Conservation (phyloP, 2,329 filamentous ascomycete genomes). For the Emergomyces orientalis region DNA sequence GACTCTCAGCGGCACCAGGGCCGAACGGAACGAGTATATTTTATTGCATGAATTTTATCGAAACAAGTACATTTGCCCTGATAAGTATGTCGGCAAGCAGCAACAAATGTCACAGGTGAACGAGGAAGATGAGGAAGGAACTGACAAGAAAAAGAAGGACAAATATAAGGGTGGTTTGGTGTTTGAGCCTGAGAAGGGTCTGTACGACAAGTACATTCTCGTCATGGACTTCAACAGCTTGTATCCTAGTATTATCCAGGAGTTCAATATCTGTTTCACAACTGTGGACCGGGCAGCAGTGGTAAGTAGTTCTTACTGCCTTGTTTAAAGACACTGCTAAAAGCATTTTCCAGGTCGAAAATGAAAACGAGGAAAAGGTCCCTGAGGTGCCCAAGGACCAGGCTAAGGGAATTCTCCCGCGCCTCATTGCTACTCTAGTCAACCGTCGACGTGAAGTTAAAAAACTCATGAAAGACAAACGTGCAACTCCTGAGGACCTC, state of each 20-base stretch:
- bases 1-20: slow-evolving; percentile 88
- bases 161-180: slow-evolving; percentile 98
- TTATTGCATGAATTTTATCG: slow-evolving; percentile 90
- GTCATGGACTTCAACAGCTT: slow-evolving; percentile 99
- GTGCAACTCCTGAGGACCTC: slow-evolving; percentile 72
- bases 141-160: slow-evolving; percentile 88
- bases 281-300: slow-evolving; percentile 72
- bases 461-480: slow-evolving; percentile 90
- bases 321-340: not conserved
- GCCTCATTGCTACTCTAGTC: slow-evolving; percentile 85
- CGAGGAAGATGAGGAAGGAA: slow-evolving; percentile 56
- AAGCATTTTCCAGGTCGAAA: slow-evolving; percentile 32
- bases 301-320: slow-evolving; percentile 42
- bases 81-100: slow-evolving; percentile 76
- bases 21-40: slow-evolving; percentile 99
- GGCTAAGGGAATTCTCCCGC: slow-evolving; percentile 75
- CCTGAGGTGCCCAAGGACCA: slow-evolving; percentile 75
- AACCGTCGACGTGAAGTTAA: slow-evolving; percentile 85
- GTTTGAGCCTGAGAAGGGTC: slow-evolving; percentile 92
- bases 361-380: slow-evolving; percentile 75
- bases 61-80: slow-evolving; percentile 96
- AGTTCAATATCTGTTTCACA: slow-evolving; percentile 99
- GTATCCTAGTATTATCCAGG: slow-evolving; percentile 97
- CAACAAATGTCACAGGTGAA: slow-evolving; percentile 66
- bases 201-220: slow-evolving; percentile 96